Conservation (phyloP, 768 basidiomycete species). For the Ramaria sp. region DNA sequence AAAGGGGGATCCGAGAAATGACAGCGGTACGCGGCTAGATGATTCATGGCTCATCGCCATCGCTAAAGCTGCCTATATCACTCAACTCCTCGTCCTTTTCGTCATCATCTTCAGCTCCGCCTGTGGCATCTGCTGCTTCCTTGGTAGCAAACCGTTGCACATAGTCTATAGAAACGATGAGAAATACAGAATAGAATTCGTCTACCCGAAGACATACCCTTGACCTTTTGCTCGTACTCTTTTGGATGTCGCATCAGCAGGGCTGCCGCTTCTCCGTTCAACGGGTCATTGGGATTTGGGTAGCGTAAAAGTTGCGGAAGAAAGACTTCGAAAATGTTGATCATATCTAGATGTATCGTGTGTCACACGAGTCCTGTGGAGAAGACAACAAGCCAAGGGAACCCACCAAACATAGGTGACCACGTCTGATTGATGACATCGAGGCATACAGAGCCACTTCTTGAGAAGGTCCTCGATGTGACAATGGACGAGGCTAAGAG, state of each 20-base stretch:
- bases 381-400: background rate
- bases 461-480: constrained; percentile 23
- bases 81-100: constrained; percentile 81
- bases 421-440: constrained; percentile 99
- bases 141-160: constrained; percentile 92
- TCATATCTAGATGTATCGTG: constrained; percentile 60
- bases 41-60: constrained; percentile 27
- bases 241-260: constrained; percentile 96
- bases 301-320: constrained; percentile 94
- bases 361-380: background rate
- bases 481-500: background rate
- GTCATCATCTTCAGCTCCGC: constrained; percentile 41
- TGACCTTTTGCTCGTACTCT: constrained; percentile 89
- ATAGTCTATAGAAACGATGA: constrained; percentile 51
- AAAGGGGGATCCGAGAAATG: constrained; percentile 5
- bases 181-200: background rate
- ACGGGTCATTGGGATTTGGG: constrained; percentile 95
- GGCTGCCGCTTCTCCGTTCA: constrained; percentile 97
- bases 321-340: constrained; percentile 99
- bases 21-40: background rate
- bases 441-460: constrained; percentile 95
- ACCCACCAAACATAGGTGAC: constrained; percentile 99
- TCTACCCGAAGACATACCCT: constrained; percentile 41
- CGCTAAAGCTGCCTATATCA: constrained; percentile 75
- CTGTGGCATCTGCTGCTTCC: constrained; percentile 73